These are phyloP conservation scores for Vaccinium vitisidaea DNA, from an alignment of 148 eudicot genomes.

Conservation along the genomic window DNA sequence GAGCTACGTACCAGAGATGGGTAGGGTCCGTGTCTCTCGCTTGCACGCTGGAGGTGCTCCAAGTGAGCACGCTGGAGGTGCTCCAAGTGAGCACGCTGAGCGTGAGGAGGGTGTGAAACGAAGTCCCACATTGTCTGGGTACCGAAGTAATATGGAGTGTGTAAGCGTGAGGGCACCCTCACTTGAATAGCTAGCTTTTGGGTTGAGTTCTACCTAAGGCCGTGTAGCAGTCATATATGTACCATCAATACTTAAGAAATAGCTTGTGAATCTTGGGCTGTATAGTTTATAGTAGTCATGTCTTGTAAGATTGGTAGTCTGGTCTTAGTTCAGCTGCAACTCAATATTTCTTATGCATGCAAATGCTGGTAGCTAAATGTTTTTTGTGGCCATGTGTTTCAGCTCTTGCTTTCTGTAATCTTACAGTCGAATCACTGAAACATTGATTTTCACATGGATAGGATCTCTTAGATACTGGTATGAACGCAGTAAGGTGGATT, in stretches of 20 bases:
- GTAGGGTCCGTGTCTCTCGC: too few species aligned
- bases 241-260: background rate
- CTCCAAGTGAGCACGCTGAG: too few species aligned
- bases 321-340: background rate
- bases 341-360: background rate
- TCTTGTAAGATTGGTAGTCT: background rate
- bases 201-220: too few species aligned
- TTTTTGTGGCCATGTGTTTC: background rate
- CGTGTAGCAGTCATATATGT: background rate
- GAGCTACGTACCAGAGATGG: too few species aligned
- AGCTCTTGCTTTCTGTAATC: background rate
- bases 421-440: background rate
- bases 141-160: too few species aligned
- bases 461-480: constrained; percentile 88
- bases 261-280: background rate
- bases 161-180: too few species aligned
- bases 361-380: constrained; percentile 6
- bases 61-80: too few species aligned
- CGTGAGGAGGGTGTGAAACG: too few species aligned
- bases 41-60: too few species aligned
- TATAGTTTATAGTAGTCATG: background rate
- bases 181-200: too few species aligned
- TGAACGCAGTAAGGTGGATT: constrained; percentile 69
- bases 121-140: too few species aligned
- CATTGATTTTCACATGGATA: constrained; percentile 19